Percentiles rank a stretch among this genome's conserved stretches.
These are phyloP conservation scores for Hanseniaspora mollemarum DNA, from an alignment of 805 yeast species.

Conservation along the genomic window DNA sequence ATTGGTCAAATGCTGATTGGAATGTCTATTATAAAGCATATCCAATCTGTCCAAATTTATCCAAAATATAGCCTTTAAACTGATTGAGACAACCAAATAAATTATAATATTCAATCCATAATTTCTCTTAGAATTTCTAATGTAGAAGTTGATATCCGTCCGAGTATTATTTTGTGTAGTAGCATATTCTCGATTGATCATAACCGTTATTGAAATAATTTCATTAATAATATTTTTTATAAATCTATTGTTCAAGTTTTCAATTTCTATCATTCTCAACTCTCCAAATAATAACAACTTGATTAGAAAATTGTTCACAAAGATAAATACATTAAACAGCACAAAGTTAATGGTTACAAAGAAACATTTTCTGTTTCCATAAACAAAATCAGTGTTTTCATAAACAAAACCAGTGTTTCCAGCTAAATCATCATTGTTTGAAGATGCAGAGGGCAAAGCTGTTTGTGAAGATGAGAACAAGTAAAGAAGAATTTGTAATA, in stretches of 20 bases:
- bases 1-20: conserved; percentile 23
- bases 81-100: conserved; percentile 43
- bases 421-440: background rate
- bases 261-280: conserved; percentile 60
- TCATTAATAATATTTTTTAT: conserved; percentile 56
- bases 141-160: conserved; percentile 34
- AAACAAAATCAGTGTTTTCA: background rate
- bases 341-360: conserved; percentile 1
- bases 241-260: conserved; percentile 56
- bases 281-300: conserved; percentile 51
- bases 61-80: conserved; percentile 18
- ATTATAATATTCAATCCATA: conserved; percentile 54
- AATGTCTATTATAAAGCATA: conserved; percentile 18
- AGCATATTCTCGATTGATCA: conserved; percentile 41
- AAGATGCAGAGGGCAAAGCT: background rate
- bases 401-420: too few species aligned
- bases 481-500: background rate
- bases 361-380: background rate
- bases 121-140: conserved; percentile 9
- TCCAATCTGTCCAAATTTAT: conserved; percentile 39
- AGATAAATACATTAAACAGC: background rate
- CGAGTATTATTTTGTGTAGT: conserved; percentile 34
- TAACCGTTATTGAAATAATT: conserved; percentile 39
- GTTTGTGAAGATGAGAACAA: conserved; percentile 2
- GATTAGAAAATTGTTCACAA: conserved; percentile 5